Evolutionary conservation across 169 alveolate species (phyloP), one percentile per base, ranked within the genome.

Genomic region (Cryptosporidium bovis): DNA sequence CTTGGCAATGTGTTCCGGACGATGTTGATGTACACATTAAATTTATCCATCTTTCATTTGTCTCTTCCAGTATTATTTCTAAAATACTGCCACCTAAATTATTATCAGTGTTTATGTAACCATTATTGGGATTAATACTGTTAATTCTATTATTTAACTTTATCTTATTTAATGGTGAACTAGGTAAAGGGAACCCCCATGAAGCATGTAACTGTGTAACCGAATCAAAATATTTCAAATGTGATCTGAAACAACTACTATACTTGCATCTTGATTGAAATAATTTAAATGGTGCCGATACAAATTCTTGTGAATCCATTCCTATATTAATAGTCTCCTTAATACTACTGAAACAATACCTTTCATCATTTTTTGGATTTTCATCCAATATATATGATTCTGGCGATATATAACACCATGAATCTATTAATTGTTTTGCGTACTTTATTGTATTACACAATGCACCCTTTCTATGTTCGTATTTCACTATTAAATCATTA

Each of bases 1-100:
- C 93, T 82, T 91, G 94, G 64, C 94, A 91, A 62, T 64, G 90
- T 66, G 83, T 84, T 31, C 90, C 90, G 40, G 69, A 84, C 8
- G 84, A 90, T 0, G 83, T 69, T 50, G 82, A 51, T 0, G 91
- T 89, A 83, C 94, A 91, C 84, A 90, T 71, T 50, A 91, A 60
- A 44, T 90, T 68, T 1, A 91, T 56, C 64, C 89, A 69, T 31
- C 82, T 90, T 58, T 91, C 93, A 12, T 71, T 82, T 12, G 91
- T 67, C 56, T 91, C 94, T 27, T 83, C 91, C 27, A 91, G 66
- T 33, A 91, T 71, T 50, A 85, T 90, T 16, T 83, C 91, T 65
- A 91, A 91, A 29, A 31, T 31, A 27, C 62, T 46, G 48, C 34
- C 20, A 15, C 50, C 69, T 24, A 24, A 24, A 24, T 24, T 24